Evolutionary conservation across 306 rosid species (phyloP).

Genomic region (Acacia melanoxylon): DNA sequence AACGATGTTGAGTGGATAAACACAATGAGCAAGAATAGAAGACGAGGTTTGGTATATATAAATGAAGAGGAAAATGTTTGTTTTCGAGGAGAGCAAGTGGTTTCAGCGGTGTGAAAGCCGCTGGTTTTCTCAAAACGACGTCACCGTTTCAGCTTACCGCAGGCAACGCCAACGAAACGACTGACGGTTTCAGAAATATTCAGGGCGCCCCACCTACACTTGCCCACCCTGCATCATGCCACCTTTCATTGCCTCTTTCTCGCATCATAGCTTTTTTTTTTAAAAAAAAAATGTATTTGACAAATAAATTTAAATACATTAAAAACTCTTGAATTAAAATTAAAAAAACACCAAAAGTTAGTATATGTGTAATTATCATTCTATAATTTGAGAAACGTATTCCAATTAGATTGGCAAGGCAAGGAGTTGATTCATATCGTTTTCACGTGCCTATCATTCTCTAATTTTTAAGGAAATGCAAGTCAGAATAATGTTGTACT

Average conservation of each 20-base stretch:
- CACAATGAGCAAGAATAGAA: background rate
- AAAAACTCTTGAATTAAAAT: background rate
- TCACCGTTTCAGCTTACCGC: background rate
- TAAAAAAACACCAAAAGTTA: too few species aligned
- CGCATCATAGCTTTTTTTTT: background rate
- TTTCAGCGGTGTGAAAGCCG: constrained; percentile 48
- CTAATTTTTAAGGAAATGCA: too few species aligned
- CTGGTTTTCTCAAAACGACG: constrained; percentile 47
- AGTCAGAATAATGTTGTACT: too few species aligned
- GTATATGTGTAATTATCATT: too few species aligned
- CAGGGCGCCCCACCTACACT: constrained; percentile 25
- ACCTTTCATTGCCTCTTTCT: background rate
- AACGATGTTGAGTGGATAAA: background rate
- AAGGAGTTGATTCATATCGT: too few species aligned
- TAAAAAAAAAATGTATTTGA: too few species aligned
- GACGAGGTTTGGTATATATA: background rate
- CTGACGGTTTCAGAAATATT: background rate
- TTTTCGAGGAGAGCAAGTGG: constrained; percentile 33
- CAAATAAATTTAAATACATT: background rate
- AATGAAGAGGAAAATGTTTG: background rate
- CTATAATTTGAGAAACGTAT: too few species aligned
- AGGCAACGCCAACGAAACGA: background rate
- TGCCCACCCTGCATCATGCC: constrained; percentile 1
- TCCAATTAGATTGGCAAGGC: too few species aligned
- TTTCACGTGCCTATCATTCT: too few species aligned